Evolutionary conservation across 768 basidiomycete genomes (phyloP).

Genomic region (Russula virescens): DNA sequence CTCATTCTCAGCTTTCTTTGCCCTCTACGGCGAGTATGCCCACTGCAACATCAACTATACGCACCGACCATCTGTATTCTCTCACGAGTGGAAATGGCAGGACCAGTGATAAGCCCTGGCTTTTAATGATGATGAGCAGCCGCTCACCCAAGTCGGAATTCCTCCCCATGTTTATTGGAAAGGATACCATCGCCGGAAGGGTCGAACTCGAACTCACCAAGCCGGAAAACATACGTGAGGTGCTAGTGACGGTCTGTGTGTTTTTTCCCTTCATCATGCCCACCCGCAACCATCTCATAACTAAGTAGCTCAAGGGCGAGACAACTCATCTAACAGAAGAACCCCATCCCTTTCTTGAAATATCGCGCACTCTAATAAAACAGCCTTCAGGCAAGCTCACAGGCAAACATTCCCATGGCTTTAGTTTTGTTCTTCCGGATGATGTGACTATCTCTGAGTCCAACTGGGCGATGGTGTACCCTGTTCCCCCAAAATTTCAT

Average conservation of each 20-base stretch:
- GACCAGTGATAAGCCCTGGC: constrained; percentile 42
- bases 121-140: constrained; percentile 42
- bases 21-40: background rate
- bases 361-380: constrained; percentile 41
- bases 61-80: constrained; percentile 35
- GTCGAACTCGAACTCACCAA: constrained; percentile 49
- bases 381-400: constrained; percentile 35
- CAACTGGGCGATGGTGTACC: constrained; percentile 34
- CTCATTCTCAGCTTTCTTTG: background rate
- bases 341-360: constrained; percentile 42
- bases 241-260: constrained; percentile 41
- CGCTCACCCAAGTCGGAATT: constrained; percentile 35
- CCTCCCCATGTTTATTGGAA: constrained; percentile 43
- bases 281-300: background rate
- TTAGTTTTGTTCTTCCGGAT: constrained; percentile 41
- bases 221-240: constrained; percentile 43
- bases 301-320: constrained; percentile 12
- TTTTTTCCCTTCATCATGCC: background rate
- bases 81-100: constrained; percentile 37
- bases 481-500: constrained; percentile 48
- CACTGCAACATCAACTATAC: background rate
- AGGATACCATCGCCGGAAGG: constrained; percentile 44
- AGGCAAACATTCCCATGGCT: constrained; percentile 46
- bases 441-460: constrained; percentile 37
- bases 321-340: constrained; percentile 37